A percentile compares a stretch with the other conserved stretches of the same genome.
Evolutionary conservation across 1,284 basidiomycete species (phyloP).

Genomic region (Puccinia hordei): DNA sequence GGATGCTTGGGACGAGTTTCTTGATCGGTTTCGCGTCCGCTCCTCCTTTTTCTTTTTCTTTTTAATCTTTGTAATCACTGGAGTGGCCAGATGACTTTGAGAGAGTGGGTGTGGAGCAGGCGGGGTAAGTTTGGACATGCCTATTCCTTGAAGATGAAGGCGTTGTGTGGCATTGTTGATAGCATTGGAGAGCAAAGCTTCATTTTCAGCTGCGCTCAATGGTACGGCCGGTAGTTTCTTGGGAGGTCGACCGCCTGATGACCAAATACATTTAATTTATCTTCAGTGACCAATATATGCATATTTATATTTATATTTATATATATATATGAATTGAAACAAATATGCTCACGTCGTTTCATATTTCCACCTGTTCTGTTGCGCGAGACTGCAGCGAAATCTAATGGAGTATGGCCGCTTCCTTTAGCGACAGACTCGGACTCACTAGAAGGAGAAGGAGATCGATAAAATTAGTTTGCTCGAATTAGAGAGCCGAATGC

Average conservation of each 20-base stretch:
- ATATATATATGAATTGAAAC: not conserved
- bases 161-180: constrained; percentile 50
- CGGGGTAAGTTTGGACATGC: not conserved
- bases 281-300: not conserved
- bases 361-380: constrained; percentile 26
- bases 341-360: constrained; percentile 26
- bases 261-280: not conserved
- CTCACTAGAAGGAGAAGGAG: constrained; percentile 1
- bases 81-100: constrained; percentile 22
- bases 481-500: not conserved
- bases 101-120: constrained; percentile 37
- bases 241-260: constrained; percentile 36
- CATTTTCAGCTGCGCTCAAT: constrained; percentile 27
- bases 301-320: not conserved
- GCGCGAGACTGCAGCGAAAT: not conserved
- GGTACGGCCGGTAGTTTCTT: constrained; percentile 23
- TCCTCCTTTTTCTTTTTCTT: constrained; percentile 28
- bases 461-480: not conserved
- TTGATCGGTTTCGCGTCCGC: constrained; percentile 18
- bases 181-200: constrained; percentile 39
- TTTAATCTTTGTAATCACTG: constrained; percentile 9
- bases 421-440: constrained; percentile 16
- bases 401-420: constrained; percentile 1
- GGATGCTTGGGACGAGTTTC: constrained; percentile 45
- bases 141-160: constrained; percentile 33